phyloP scores from a whole-genome alignment of 2,329 filamentous ascomycete species.

The Calonectria fujianensis region DNA sequence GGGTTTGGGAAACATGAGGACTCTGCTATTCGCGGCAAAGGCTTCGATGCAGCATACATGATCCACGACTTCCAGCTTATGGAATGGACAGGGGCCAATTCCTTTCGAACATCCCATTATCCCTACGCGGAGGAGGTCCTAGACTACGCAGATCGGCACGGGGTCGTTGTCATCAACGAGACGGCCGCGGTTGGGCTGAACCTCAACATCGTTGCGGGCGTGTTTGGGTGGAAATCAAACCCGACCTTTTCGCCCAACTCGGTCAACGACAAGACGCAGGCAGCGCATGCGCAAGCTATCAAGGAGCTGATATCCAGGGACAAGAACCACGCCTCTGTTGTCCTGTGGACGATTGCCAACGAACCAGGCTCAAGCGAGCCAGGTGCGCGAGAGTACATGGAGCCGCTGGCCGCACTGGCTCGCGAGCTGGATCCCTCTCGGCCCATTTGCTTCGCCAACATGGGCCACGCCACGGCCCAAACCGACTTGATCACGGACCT shows the following conservation, averaged over 20 bases:
- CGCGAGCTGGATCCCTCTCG: constrained; percentile 33
- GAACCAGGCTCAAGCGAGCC: constrained; percentile 32
- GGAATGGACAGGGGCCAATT: constrained; percentile 40
- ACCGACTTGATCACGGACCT: constrained; percentile 34
- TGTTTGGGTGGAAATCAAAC: constrained; percentile 2
- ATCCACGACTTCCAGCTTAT: constrained; percentile 41
- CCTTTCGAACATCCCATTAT: constrained; percentile 41
- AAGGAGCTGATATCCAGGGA: constrained; percentile 33
- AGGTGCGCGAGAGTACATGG: constrained; percentile 35
- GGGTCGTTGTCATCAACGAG: constrained; percentile 39
- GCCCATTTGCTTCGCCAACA: constrained; percentile 38
- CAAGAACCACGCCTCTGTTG: constrained; percentile 38
- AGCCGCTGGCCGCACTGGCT: constrained; percentile 25
- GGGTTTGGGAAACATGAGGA: constrained; percentile 44
- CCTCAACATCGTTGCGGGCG: constrained; percentile 28
- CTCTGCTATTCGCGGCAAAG: constrained; percentile 39
- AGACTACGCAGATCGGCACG: constrained; percentile 40
- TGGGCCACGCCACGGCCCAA: constrained; percentile 1
- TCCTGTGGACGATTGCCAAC: constrained; percentile 39
- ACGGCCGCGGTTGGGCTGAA: constrained; percentile 37
- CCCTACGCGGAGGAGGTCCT: constrained; percentile 41
- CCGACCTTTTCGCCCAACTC: constrained; percentile 35
- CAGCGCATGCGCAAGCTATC: constrained; percentile 28
- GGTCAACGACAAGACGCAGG: constrained; percentile 28
- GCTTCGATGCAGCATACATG: constrained; percentile 37